Evolutionary conservation across 1,139 yeast species (phyloP), one percentile per base, ranked within the genome.

Genomic region (Nakaseomyces nivariensis): DNA sequence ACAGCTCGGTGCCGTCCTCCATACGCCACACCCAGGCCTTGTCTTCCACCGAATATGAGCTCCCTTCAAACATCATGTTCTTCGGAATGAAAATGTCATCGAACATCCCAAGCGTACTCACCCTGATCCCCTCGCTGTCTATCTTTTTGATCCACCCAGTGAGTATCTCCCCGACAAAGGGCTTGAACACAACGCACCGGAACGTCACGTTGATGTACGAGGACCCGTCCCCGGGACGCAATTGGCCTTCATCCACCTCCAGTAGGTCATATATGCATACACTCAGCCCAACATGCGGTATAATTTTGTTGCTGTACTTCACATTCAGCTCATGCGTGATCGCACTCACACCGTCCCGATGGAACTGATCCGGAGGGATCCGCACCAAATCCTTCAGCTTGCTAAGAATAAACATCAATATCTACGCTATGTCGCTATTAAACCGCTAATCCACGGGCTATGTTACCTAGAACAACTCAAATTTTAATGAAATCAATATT

Each of bases 141-240:
- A 96, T 86, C 56, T 88, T 85, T 45, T 89, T 81, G 27, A 92
- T 89, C 90, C 95, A 87, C 1, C 99, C 99, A 0, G 89, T 83
- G 37, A 92, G 68, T n/a, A 90, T 78, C 63, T 92, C 98, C 3
- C 98, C 98, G 1, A 87, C 81, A 67, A 90, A 89, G 1, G 98
- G 98, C 58, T 92, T 84, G 75, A 95, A 92, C 1, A 92, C 84
- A 22, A 90, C 73, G 47, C 85, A 73, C 49, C 97, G 70, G 62
- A 89, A 87, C 50, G 72, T 76, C 17, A 85, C 86, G 54, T 82
- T 85, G 43, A 89, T 82, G 59, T 76, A 90, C 2, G 92, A 77
- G 1, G 92, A 89, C 5, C 98, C 98, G 67, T 92, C 97, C n/a
- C 98, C 97, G 2, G 96, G 96, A 59, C 82, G 84, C 55, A 92